phyloP scores from a whole-genome alignment of 805 yeast species.

The Lachancea sp. region DNA sequence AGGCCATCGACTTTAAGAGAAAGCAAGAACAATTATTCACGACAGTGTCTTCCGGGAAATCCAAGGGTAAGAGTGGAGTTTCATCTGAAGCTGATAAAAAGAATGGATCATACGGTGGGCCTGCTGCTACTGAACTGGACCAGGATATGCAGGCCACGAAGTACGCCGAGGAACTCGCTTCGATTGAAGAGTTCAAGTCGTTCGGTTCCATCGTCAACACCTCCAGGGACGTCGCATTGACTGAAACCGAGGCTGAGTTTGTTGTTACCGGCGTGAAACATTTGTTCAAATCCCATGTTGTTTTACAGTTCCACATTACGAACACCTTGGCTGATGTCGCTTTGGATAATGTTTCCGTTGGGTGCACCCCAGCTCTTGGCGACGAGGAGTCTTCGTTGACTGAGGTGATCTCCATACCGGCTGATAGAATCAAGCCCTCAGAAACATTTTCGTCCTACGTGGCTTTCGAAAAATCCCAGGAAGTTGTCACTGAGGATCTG shows the following conservation, averaged over 20 bases:
- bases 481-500: conserved; percentile 45
- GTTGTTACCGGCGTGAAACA: conserved; percentile 82
- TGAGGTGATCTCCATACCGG: conserved; percentile 73
- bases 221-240: conserved; percentile 57
- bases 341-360: conserved; percentile 68
- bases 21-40: conserved; percentile 35
- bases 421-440: conserved; percentile 66
- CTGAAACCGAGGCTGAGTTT: conserved; percentile 91
- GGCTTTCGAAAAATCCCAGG: conserved; percentile 57
- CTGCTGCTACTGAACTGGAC: conserved; percentile 26
- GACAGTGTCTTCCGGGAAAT: conserved; percentile 27
- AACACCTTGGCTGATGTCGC: conserved; percentile 79
- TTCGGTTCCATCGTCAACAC: conserved; percentile 76
- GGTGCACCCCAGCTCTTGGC: conserved; percentile 51
- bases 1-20: conserved; percentile 55
- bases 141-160: conserved; percentile 48
- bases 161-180: conserved; percentile 60
- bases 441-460: conserved; percentile 72
- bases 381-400: conserved; percentile 32
- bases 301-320: conserved; percentile 75
- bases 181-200: conserved; percentile 63
- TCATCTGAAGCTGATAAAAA: conserved; percentile 21
- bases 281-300: conserved; percentile 62
- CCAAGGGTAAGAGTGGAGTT: conserved; percentile 13
- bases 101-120: conserved; percentile 21